These are phyloP conservation scores for Dryadomyces sulphureus DNA, from an alignment of 2,329 filamentous ascomycete species.

Conservation along the genomic window DNA sequence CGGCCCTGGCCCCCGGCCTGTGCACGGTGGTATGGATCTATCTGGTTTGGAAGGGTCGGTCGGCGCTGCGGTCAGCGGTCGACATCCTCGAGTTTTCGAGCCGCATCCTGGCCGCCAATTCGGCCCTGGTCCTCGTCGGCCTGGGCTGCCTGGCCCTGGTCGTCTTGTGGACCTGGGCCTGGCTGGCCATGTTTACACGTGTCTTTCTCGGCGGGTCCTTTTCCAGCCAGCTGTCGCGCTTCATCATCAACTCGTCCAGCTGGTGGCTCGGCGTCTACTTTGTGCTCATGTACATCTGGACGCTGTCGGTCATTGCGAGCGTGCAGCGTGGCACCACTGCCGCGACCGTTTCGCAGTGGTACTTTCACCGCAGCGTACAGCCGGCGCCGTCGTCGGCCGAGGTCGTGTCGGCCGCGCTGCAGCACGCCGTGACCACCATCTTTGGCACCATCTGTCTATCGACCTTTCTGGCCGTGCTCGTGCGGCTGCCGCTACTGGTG, in stretches of 20 bases:
- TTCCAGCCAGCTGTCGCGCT: slow-evolving; percentile 43
- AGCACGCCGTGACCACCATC: slow-evolving; percentile 70
- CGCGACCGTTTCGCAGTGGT: slow-evolving; percentile 96
- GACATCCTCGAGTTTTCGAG: slow-evolving; percentile 86
- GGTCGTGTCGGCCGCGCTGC: slow-evolving; percentile 69
- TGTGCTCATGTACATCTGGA: slow-evolving; percentile 91
- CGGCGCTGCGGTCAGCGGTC: slow-evolving; percentile 68
- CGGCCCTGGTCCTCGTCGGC: slow-evolving; percentile 70
- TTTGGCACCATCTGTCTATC: slow-evolving; percentile 89
- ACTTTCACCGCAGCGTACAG: slow-evolving; percentile 80
- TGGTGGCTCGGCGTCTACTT: slow-evolving; percentile 96
- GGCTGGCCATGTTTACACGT: slow-evolving; percentile 92
- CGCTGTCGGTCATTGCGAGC: slow-evolving; percentile 70
- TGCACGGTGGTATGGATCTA: slow-evolving; percentile 70
- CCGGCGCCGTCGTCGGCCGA: slow-evolving; percentile 65
- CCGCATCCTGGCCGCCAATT: slow-evolving; percentile 71
- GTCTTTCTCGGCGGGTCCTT: slow-evolving; percentile 90
- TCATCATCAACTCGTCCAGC: slow-evolving; percentile 73
- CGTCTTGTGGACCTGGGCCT: slow-evolving; percentile 85
- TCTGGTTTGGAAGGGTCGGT: slow-evolving; percentile 64
- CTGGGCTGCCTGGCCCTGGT: slow-evolving; percentile 61
- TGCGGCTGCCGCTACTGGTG: slow-evolving; percentile 73
- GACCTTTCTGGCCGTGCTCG: slow-evolving; percentile 63
- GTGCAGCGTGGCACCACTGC: slow-evolving; percentile 85
- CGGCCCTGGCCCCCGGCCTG: slow-evolving; percentile 60